Evolutionary conservation across 768 basidiomycete species (phyloP), one percentile per base, ranked within the genome.

Genomic region (Boletus patriciae): DNA sequence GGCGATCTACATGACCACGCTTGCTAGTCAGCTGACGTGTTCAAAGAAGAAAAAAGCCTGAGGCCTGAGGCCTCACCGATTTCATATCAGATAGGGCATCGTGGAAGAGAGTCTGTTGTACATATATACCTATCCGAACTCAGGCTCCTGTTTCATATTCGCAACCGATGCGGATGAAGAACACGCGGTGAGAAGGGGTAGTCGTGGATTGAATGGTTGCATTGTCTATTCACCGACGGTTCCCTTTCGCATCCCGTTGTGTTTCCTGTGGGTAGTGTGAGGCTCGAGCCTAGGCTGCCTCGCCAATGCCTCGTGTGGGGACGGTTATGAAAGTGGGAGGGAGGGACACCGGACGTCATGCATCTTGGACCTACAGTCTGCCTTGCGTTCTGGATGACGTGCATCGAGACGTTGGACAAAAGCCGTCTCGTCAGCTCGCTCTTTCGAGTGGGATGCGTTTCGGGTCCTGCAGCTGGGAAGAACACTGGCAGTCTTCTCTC

Each of bases 141-240:
- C n/a, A n/a, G n/a, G n/a, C n/a, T 61, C 66, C 52, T 54, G 62
- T 67, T 67, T 68, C 63, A 62, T 45, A 40, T 52, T 47, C 55
- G 40, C 58, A 60, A 44, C 55, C 45, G 47, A 50, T 40, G 41
- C 27, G 55, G 45, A 46, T 44, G 41, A 53, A 48, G 54, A 54
- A 55, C 52, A 48, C 25, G 50, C 49, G 57, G 52, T 40, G 48
- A 46, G 42, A 54, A 55, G 33, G 38, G 40, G 62, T 13, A 11
- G 19, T 29, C 33, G 19, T 43, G 55, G 40, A 46, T 43, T 25
- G 41, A 43, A 45, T 11, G 27, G 37, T 31, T 46, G 33, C 3
- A 21, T 23, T 29, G 29, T 31, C n/a, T 46, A 23, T 49, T 41
- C 50, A 29, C 50, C 19, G 34, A 23, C 27, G 45, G 52, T 13